These are phyloP conservation scores for Cladophialophora carrionii DNA, from an alignment of 2,329 filamentous ascomycete species.

Conservation along the genomic window DNA sequence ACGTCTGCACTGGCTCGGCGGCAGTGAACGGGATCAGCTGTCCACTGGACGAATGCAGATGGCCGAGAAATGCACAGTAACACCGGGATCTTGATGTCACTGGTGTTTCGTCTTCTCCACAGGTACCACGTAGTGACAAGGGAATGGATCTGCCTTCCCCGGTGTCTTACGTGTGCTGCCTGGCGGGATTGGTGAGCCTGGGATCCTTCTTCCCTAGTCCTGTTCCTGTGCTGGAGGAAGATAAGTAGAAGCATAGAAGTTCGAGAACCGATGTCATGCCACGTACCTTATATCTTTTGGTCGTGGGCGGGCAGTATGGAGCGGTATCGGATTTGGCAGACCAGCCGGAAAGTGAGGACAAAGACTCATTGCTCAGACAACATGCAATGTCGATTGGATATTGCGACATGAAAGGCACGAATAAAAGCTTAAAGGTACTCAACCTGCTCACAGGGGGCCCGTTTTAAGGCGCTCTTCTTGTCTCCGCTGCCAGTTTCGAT, in stretches of 20 bases:
- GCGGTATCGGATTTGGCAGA: conserved; percentile 7
- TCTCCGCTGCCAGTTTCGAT: conserved; percentile 5
- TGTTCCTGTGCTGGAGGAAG: background rate
- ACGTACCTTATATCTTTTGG: conserved; percentile 27
- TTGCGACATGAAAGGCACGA: conserved; percentile 27
- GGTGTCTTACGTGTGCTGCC: conserved; percentile 28
- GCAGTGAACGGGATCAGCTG: conserved; percentile 20
- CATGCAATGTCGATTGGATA: conserved; percentile 32
- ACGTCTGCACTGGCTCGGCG: conserved; percentile 8
- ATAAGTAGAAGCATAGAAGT: background rate
- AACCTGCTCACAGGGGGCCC: conserved; percentile 6
- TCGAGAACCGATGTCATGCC: conserved; percentile 17
- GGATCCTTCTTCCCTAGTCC: background rate
- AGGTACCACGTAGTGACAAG: conserved; percentile 7
- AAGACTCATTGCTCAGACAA: conserved; percentile 20
- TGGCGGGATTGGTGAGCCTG: background rate
- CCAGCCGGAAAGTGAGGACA: conserved; percentile 18
- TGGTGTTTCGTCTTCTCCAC: conserved; percentile 26
- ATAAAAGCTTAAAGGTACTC: conserved; percentile 3
- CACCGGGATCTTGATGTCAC: conserved; percentile 25
- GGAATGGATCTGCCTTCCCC: conserved; percentile 15
- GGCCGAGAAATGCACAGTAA: conserved; percentile 6
- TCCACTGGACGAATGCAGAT: conserved; percentile 13
- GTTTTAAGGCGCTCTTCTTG: conserved; percentile 28
- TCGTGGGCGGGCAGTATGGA: background rate